phyloP scores from a whole-genome alignment of 2,329 filamentous ascomycete genomes.

The Hymenoscyphus fraxineus region DNA sequence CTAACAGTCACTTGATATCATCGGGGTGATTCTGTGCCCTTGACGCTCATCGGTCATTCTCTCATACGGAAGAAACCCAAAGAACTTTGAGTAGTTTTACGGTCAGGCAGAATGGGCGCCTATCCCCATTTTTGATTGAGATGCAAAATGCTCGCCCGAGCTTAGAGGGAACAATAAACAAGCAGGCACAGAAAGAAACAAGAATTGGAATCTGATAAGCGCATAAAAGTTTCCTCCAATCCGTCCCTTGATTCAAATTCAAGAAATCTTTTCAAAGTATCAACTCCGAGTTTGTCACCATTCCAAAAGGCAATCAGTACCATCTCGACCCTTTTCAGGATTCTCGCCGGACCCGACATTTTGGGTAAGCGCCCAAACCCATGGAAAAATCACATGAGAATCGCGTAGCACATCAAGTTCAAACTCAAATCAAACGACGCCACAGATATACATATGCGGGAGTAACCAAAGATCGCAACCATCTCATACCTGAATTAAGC shows the following conservation, averaged over 20 bases:
- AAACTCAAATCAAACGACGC: neutral
- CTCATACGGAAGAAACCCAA: too few relatives aligned
- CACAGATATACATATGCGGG: neutral
- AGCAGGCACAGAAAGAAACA: neutral
- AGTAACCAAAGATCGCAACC: neutral
- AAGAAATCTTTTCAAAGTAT: neutral
- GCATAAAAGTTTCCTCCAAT: neutral
- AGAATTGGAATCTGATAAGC: neutral
- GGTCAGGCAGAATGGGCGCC: neutral
- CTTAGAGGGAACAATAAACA: too few relatives aligned
- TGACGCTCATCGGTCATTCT: too few relatives aligned
- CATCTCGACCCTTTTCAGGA: neutral
- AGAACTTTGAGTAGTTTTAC: too few relatives aligned
- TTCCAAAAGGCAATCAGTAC: neutral
- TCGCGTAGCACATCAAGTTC: neutral
- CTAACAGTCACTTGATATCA: too few relatives aligned
- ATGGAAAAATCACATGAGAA: neutral
- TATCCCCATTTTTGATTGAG: neutral
- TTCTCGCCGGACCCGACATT: neutral
- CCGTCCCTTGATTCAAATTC: neutral
- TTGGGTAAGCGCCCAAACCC: neutral
- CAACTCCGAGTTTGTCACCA: neutral
- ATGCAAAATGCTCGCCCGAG: too few relatives aligned
- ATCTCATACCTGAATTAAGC: neutral
- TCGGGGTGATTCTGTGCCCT: too few relatives aligned